Evolutionary conservation across 257 asterid genomes (phyloP).

Genomic region (Linaria vulgaris): DNA sequence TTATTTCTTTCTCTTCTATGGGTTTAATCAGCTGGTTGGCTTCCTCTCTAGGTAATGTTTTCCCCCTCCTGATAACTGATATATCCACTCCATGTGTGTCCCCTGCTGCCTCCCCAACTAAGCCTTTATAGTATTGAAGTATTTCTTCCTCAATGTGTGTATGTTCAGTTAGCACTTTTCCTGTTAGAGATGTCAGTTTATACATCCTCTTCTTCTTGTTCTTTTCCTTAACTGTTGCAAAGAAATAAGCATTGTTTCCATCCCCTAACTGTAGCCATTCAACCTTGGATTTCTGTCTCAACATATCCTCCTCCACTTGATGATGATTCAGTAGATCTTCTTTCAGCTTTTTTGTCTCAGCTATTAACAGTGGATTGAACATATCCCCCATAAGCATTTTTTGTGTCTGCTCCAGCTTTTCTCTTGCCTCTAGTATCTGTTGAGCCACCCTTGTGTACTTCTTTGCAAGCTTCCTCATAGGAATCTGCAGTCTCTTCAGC

Average conservation of each 20-base stretch:
- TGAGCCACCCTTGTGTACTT: not conserved
- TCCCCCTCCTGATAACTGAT: not conserved
- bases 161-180: not conserved
- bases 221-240: not conserved
- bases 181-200: not conserved
- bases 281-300: too few species aligned
- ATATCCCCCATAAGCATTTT: not conserved
- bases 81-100: not conserved
- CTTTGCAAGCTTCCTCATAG: too few species aligned
- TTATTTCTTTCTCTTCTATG: not conserved
- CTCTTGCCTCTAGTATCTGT: not conserved
- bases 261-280: too few species aligned
- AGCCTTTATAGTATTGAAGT: too few species aligned
- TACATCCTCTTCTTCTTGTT: not conserved
- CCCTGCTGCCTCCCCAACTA: not conserved
- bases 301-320: not conserved
- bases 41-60: not conserved
- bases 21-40: not conserved
- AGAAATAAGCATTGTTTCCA: not conserved
- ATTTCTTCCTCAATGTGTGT: too few species aligned
- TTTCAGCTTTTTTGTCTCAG: not conserved
- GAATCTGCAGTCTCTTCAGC: too few species aligned
- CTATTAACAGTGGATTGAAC: not conserved
- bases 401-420: not conserved
- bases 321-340: not conserved